These are phyloP conservation scores for Allium cepa DNA, from an alignment of 106 monocot genomes.

Conservation along the genomic window DNA sequence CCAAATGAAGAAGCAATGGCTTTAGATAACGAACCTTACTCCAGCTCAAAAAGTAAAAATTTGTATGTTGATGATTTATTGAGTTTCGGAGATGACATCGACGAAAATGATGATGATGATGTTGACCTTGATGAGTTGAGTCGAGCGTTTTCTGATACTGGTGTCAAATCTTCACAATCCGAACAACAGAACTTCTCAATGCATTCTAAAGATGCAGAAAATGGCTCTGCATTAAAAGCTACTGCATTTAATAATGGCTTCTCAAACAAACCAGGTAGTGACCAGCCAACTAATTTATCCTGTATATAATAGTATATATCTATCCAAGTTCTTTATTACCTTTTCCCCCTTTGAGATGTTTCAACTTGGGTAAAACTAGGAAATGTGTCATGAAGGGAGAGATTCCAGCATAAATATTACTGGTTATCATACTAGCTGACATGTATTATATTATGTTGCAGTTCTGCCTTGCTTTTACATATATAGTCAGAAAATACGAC, in stretches of 20 bases:
- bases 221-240: conserved; percentile 20
- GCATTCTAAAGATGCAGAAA: conserved; percentile 12
- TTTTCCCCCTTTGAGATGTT: too few relatives aligned
- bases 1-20: conserved; percentile 1
- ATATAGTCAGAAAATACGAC: conserved; percentile 23
- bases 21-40: conserved; percentile 10
- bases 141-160: conserved; percentile 42
- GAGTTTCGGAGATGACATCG: conserved; percentile 9
- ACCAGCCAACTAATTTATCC: too few relatives aligned
- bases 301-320: too few relatives aligned
- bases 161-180: conserved; percentile 23
- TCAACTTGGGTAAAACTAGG: too few relatives aligned
- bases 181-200: conserved; percentile 35
- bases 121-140: conserved; percentile 52
- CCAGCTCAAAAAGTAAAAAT: conserved; percentile 4
- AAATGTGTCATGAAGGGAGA: too few relatives aligned
- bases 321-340: too few relatives aligned
- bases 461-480: conserved; percentile 95
- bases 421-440: too few relatives aligned
- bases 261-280: conserved; percentile 34
- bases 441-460: conserved; percentile 24
- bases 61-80: conserved; percentile 2
- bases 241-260: conserved; percentile 16
- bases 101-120: conserved; percentile 29
- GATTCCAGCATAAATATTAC: too few relatives aligned